Percentiles rank a stretch among this genome's conserved stretches.
phyloP scores from a whole-genome alignment of 768 basidiomycete genomes.

The Amanita rubescens region DNA sequence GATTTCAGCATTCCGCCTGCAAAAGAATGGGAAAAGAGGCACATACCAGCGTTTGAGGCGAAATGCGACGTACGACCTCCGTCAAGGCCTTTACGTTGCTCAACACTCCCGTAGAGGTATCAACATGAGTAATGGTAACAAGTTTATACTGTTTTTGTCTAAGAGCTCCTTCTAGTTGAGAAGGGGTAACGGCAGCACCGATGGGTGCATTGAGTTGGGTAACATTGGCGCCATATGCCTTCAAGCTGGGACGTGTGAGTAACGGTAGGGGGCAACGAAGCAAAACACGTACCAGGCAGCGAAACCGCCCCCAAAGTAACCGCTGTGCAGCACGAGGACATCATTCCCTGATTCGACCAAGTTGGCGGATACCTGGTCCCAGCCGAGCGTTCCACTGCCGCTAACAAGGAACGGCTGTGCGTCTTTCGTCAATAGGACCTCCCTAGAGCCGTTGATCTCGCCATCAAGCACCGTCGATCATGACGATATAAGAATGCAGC shows the following conservation, averaged over 20 bases:
- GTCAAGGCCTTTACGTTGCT: constrained; percentile 76
- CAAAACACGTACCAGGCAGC: constrained; percentile 61
- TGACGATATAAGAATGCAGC: constrained; percentile 9
- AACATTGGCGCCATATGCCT: constrained; percentile 84
- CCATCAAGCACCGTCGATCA: background rate
- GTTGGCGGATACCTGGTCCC: constrained; percentile 94
- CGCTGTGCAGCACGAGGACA: constrained; percentile 79
- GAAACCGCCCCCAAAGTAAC: constrained; percentile 93
- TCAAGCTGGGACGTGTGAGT: constrained; percentile 41
- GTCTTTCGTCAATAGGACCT: constrained; percentile 69
- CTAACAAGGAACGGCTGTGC: constrained; percentile 92
- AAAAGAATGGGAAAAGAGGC: constrained; percentile 6
- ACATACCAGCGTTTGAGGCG: constrained; percentile 76
- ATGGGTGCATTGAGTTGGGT: constrained; percentile 78
- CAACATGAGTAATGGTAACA: constrained; percentile 92
- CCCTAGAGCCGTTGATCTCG: constrained; percentile 27
- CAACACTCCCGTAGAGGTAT: constrained; percentile 86
- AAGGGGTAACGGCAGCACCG: constrained; percentile 61
- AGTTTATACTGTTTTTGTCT: constrained; percentile 79
- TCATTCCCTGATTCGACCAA: constrained; percentile 76
- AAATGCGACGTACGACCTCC: constrained; percentile 62
- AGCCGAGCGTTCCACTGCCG: constrained; percentile 93
- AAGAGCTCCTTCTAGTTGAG: constrained; percentile 62
- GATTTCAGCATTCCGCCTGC: background rate
- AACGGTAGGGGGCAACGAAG: background rate